These are phyloP conservation scores for Barnettozyma wickerhamii DNA, from an alignment of 805 yeast genomes.

Conservation along the genomic window DNA sequence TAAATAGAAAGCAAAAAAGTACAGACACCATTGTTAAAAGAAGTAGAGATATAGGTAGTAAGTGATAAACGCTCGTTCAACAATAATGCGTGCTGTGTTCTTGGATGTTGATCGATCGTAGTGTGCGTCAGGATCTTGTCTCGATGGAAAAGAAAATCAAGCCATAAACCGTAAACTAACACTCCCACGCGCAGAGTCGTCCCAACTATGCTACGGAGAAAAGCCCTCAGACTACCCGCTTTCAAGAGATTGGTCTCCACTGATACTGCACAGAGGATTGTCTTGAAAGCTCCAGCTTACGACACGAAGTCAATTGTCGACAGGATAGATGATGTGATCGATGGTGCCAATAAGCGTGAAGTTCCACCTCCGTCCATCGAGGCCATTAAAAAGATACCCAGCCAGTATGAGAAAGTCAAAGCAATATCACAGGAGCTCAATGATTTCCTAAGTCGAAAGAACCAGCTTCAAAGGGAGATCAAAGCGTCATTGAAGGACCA, in stretches of 20 bases:
- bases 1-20: not conserved
- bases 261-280: conserved; percentile 15
- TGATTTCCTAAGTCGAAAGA: conserved; percentile 25
- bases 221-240: too few relatives aligned
- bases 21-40: too few relatives aligned
- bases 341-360: conserved; percentile 31
- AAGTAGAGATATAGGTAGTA: too few relatives aligned
- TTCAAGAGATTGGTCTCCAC: too few relatives aligned
- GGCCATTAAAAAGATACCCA: conserved; percentile 27
- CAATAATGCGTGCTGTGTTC: too few relatives aligned
- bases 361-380: conserved; percentile 19
- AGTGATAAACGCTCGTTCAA: too few relatives aligned
- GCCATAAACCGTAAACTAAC: too few relatives aligned
- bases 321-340: conserved; percentile 25
- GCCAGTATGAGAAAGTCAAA: conserved; percentile 23
- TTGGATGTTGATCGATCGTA: too few relatives aligned
- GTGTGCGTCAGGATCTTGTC: too few relatives aligned
- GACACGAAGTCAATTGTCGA: conserved; percentile 31
- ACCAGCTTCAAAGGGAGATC: conserved; percentile 26
- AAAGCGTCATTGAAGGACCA: conserved; percentile 21
- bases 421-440: conserved; percentile 21
- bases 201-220: too few relatives aligned
- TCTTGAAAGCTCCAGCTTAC: conserved; percentile 29
- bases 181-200: too few relatives aligned
- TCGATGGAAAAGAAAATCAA: too few relatives aligned